phyloP scores from a whole-genome alignment of 495 filamentous ascomycete genomes.

The Letharia lupina region DNA sequence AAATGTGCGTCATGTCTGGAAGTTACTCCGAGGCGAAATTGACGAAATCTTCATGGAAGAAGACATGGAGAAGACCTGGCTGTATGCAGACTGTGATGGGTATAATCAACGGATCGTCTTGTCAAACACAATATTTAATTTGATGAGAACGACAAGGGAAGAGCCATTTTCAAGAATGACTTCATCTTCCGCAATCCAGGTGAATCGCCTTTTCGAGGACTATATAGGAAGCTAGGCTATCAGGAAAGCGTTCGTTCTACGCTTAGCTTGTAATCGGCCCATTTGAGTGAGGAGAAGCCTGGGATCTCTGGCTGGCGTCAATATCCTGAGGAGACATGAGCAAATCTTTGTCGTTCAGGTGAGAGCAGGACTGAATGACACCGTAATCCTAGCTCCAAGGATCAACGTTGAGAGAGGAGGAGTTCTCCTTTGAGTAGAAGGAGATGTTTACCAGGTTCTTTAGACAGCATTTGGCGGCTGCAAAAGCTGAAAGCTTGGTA shows the following conservation, averaged over 20 bases:
- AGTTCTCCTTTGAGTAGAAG: background rate
- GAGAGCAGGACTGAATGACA: background rate
- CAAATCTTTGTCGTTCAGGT: background rate
- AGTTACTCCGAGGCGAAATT: background rate
- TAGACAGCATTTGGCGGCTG: no score
- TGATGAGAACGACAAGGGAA: background rate
- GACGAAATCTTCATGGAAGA: background rate
- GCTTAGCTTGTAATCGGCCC: background rate
- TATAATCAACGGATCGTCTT: no score
- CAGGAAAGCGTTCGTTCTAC: background rate
- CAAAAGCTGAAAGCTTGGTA: background rate
- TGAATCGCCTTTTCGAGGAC: background rate
- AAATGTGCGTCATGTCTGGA: background rate
- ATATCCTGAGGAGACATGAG: background rate
- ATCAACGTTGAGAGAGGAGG: background rate
- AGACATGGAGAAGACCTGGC: background rate
- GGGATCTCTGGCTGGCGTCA: no score
- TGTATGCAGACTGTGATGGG: background rate
- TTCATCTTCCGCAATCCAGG: no score
- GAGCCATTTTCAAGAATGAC: background rate
- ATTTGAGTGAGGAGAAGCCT: background rate
- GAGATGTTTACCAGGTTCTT: background rate
- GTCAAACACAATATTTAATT: no score
- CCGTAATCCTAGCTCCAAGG: background rate
- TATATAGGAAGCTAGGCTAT: background rate